Base-by-base conservation (phyloP, 139 green algal genomes). In the Tetradesmus obliquus region DNA sequence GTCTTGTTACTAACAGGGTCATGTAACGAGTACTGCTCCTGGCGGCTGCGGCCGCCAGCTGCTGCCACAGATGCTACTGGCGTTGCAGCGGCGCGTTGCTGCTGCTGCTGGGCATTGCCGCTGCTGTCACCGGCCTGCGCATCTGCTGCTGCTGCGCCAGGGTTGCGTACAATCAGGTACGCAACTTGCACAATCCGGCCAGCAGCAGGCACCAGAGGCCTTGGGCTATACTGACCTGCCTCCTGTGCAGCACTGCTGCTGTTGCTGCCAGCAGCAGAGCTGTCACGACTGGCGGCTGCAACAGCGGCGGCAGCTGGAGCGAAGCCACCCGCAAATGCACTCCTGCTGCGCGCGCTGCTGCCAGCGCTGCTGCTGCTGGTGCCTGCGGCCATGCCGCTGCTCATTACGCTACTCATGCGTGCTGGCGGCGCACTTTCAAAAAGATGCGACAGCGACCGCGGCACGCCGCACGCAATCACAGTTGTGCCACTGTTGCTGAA, bases 381-480 rank as follows among this genome's bases (percentile, higher is more conserved):
- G 58, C 84, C 22, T 10, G 57, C 3, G 58, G n/a, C 55, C 32
- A 72, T 86, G 83, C 83, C 19, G 57, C 83, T 53, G 57, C 83
- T 74, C 53, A 45, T 74, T 1, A 72, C 66, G 66, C 66, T 76
- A 19, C 17, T 76, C 66, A 76, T 51, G 22, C 66, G 66, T 76
- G 55, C 55, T 58, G 83, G 55, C 57, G n/a, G 24, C 32, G 60
- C 19, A 62, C 19, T 62, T 60, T 62, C 53, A 55, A 92, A 90
- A 1, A 92, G 72, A 54, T 82, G 83, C 8, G 22, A 51, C 6
- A 92, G 74, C 2, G 22, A 13, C 12, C 83, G n/a, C 2, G 90
- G 90, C 55, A 92, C 72, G 15, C 90, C 90, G 60, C 90, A 92
- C 6, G 90, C 90, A n/a, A 92, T 82, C 9, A 90, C 69, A 5